A percentile compares a stretch with the other conserved stretches of the same genome.
Conservation (phyloP, 805 yeast species). For the Ogataea paradorogensis region DNA sequence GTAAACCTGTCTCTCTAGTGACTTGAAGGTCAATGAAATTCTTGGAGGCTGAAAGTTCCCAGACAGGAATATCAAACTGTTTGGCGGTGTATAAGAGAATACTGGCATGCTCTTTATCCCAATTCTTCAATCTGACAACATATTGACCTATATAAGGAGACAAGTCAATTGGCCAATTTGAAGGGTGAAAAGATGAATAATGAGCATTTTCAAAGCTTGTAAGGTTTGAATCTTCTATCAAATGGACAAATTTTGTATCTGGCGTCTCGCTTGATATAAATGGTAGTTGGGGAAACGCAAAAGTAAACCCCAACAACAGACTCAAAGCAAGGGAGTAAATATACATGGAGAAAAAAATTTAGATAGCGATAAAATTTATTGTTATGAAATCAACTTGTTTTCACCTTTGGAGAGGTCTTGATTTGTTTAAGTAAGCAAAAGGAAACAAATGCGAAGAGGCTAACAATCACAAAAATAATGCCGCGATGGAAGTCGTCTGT, state of each 20-base stretch:
- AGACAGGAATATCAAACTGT: slow-evolving; percentile 34
- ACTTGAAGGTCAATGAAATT: slow-evolving; percentile 48
- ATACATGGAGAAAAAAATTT: slow-evolving; percentile 2
- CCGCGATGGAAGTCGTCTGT: slow-evolving; percentile 44
- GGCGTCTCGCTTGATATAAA: background rate
- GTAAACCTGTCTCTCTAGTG: slow-evolving; percentile 19
- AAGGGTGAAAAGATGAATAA: slow-evolving; percentile 29
- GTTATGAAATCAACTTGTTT: background rate
- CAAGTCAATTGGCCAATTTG: slow-evolving; percentile 40
- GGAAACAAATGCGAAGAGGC: slow-evolving; percentile 34
- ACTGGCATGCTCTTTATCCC: slow-evolving; percentile 23
- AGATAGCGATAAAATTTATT: background rate
- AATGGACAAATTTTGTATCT: background rate
- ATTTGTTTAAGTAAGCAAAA: slow-evolving; percentile 23
- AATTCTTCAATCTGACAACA: slow-evolving; percentile 42
- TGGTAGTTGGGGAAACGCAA: slow-evolving; percentile 6
- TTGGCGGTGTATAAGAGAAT: slow-evolving; percentile 24
- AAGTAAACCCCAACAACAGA: background rate
- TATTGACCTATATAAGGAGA: slow-evolving; percentile 39
- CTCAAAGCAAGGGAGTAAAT: slow-evolving; percentile 1
- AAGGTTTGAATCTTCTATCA: background rate
- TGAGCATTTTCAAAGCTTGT: slow-evolving; percentile 20
- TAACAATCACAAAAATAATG: slow-evolving; percentile 47
- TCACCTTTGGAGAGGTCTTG: slow-evolving; percentile 1
- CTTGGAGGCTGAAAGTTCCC: slow-evolving; percentile 46